A percentile compares a stretch with the other conserved stretches of the same genome.
Evolutionary conservation across 2,329 filamentous ascomycete species (phyloP).

Genomic region (Ascochyta koolunga): DNA sequence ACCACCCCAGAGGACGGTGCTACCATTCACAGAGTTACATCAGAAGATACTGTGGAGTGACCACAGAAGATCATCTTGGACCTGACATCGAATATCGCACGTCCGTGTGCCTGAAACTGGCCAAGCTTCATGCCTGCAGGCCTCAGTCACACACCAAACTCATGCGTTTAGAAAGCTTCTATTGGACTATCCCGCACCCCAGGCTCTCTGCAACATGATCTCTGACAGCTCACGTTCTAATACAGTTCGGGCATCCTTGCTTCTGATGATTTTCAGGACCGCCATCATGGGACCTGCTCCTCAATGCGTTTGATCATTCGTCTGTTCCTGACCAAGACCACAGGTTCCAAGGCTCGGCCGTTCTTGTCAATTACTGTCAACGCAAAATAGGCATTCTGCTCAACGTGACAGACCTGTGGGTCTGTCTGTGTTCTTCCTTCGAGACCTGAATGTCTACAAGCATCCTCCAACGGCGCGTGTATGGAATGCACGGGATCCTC

Average conservation of each 20-base stretch:
- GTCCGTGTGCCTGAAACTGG: slow-evolving; percentile 38
- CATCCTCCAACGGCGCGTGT: slow-evolving; percentile 45
- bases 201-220: slow-evolving; percentile 42
- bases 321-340: slow-evolving; percentile 33
- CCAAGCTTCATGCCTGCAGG: slow-evolving; percentile 38
- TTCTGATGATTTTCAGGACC: slow-evolving; percentile 27
- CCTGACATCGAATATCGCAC: slow-evolving; percentile 2
- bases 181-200: slow-evolving; percentile 25
- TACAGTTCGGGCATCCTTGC: slow-evolving; percentile 26
- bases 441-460: slow-evolving; percentile 30
- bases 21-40: background rate
- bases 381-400: slow-evolving; percentile 24
- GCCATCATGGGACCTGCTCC: slow-evolving; percentile 19
- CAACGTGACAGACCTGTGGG: slow-evolving; percentile 40
- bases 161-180: slow-evolving; percentile 44
- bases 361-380: slow-evolving; percentile 25
- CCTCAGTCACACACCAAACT: slow-evolving; percentile 43
- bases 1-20: slow-evolving; percentile 9
- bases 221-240: slow-evolving; percentile 43
- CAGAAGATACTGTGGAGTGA: background rate
- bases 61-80: background rate
- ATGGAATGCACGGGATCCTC: slow-evolving; percentile 39
- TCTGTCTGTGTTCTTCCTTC: slow-evolving; percentile 22
- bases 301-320: slow-evolving; percentile 42
- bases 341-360: slow-evolving; percentile 22